Base-by-base conservation (phyloP, 176 grass and related monocot genomes). In the Juncus effusus region DNA sequence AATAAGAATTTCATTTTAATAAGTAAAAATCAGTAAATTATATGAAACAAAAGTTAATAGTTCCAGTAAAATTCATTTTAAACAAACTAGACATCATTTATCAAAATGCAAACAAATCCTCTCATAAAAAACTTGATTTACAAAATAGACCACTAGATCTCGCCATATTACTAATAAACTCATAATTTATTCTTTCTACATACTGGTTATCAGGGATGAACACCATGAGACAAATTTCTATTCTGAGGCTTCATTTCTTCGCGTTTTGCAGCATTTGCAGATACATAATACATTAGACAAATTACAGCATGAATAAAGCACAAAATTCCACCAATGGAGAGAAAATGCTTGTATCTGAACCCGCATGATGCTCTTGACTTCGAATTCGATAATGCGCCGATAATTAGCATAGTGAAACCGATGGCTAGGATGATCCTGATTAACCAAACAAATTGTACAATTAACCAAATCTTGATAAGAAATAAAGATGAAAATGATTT, bases 251-350 rank as follows among this genome's bases (percentile, higher is more conserved):
- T 86, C 59, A 7, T 39, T 13, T 75, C 83, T 37, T 96, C 93
- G 59, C 54, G 56, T 10, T 12, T 54, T 0, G 82, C 67, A 47
- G 84, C 93, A 79, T 61, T 74, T 2, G 82, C 87, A 56, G 85
- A 96, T 61, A 83, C 85, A 82, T 85, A 96, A 67, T 91, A 91
- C 59, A 83, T 63, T 56, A 84, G 36, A 69, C 79, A 86, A 71
- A 96, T 67, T 50, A 84, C 39, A 1, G 60, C 85, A 79, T 96
- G 93, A 28, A 82, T 76, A 59, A 96, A 96, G 85, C 88, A 89
- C 70, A 91, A 70, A 62, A 89, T 83, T 60, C 85, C 88, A 36
- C 93, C 88, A 54, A 79, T 78, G 42, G 74, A 84, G 8, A 96
- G 77, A 76, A 96, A 91, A 69, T 65, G 74, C 72, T 60, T 87